Conservation (phyloP, 108 stramenopile species). For the Bacterosira constricta region DNA sequence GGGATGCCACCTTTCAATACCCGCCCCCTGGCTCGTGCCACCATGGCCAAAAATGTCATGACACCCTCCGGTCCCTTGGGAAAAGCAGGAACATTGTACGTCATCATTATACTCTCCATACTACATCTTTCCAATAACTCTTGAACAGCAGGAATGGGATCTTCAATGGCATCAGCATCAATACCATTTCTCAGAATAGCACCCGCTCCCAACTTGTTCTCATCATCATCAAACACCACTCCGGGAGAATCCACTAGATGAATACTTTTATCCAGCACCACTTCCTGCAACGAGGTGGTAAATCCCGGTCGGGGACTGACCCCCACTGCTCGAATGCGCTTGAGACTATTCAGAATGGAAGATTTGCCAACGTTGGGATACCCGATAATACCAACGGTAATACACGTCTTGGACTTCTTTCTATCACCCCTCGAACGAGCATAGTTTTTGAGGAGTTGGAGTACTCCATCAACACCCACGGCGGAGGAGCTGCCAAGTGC, state of each 20-base stretch:
- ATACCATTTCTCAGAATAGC: slow-evolving; percentile 92
- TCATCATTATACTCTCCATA: slow-evolving; percentile 89
- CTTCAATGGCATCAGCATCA: slow-evolving; percentile 90
- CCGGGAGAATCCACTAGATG: slow-evolving; percentile 98
- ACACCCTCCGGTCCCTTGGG: slow-evolving; percentile 65
- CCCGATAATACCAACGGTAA: slow-evolving; percentile 89
- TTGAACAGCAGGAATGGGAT: slow-evolving; percentile 91
- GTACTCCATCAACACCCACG: slow-evolving; percentile 93
- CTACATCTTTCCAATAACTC: slow-evolving; percentile 87
- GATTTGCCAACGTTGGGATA: slow-evolving; percentile 96
- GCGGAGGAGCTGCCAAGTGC: slow-evolving; percentile 59
- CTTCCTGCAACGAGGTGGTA: slow-evolving; percentile 96
- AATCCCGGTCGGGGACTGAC: slow-evolving; percentile 96
- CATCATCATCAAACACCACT: slow-evolving; percentile 92
- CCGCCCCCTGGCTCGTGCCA: slow-evolving; percentile 90
- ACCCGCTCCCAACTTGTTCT: slow-evolving; percentile 55
- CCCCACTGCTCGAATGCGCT: slow-evolving; percentile 90
- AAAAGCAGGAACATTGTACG: slow-evolving; percentile 95
- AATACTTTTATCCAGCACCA: slow-evolving; percentile 94
- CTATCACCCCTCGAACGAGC: slow-evolving; percentile 75
- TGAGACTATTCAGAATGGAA: slow-evolving; percentile 95
- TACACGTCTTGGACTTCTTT: slow-evolving; percentile 80
- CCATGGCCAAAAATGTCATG: slow-evolving; percentile 92
- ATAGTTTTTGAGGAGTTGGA: slow-evolving; percentile 98
- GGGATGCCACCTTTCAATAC: slow-evolving; percentile 97